Base-by-base conservation (phyloP, 306 rosid species). In the Vigna angularis region DNA sequence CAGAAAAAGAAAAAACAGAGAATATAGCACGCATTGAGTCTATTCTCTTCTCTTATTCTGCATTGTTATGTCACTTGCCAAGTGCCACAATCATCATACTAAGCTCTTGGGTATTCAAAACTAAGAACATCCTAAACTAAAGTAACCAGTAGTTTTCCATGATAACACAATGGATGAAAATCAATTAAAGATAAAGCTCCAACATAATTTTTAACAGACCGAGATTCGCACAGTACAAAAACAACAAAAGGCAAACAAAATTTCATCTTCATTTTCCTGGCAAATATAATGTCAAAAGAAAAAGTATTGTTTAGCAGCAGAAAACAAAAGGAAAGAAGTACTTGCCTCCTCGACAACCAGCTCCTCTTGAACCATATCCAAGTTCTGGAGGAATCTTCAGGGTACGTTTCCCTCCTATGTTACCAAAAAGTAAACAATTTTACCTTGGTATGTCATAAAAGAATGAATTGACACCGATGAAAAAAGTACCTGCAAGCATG, bases 301-400 rank as follows among this genome's bases (percentile, higher is more conserved):
- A 75, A 42, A 44, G 57, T 45, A 22, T 32, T 49, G 6, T 2
- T 48, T 26, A 30, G 75, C 55, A 32, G 66, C 50, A 70, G 12
- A 15, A 9, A 1, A 7, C 17, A 36, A 34, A 49, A 65, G 24
- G 9, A 56, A 68, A 38, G 4, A 79, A 58, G 68, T 44, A 44
- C 86, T 83, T 83, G 86, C 98, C 98, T 92, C 97, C 98, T 82
- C 70, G 90, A 61, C 98, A 92, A 16, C 98, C 98, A 58, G 98
- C 98, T 22, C 97, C 98, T 83, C 98, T 89, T 14, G 82, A 71
- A 57, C 98, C 98, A 50, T 94, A 94, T 44, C 87, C 98, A 64
- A 94, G 97, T 80, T 90, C 83, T 57, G 98, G 95, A 75, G 98
- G 98, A 87, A 94, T 83, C 91, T 92, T 94, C 83, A 92, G 75